Conservation (phyloP, 148 eudicot species). For the Silene uniflora region DNA sequence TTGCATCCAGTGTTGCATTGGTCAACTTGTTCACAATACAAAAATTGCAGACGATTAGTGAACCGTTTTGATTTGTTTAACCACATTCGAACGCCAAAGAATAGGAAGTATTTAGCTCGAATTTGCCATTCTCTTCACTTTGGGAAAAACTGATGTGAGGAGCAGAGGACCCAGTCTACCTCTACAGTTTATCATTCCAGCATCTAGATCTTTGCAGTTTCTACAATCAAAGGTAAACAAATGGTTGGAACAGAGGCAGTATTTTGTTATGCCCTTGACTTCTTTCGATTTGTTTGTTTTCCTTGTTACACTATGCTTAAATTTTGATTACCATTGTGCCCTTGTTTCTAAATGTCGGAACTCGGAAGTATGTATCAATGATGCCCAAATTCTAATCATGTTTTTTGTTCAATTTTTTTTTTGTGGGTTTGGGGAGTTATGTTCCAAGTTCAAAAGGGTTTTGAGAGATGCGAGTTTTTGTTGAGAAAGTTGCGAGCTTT, state of each 20-base stretch:
- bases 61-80: no score
- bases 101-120: no score
- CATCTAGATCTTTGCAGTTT: neutral
- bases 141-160: neutral
- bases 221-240: no score
- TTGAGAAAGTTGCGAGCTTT: constrained; percentile 5
- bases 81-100: no score
- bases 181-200: neutral
- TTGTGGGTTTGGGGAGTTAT: neutral
- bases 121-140: no score
- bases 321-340: neutral
- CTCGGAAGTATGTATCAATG: neutral
- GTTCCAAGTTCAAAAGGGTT: neutral
- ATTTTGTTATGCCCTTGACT: neutral
- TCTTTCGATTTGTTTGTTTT: neutral
- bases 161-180: no score
- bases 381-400: neutral
- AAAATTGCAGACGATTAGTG: no score
- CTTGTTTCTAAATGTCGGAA: neutral
- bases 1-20: no score
- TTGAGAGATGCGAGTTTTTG: neutral
- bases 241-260: neutral
- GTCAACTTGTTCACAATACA: no score
- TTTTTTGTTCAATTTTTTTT: neutral
- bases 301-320: neutral